Conservation (phyloP, 148 eudicot genomes). For the Cornus controversa region DNA sequence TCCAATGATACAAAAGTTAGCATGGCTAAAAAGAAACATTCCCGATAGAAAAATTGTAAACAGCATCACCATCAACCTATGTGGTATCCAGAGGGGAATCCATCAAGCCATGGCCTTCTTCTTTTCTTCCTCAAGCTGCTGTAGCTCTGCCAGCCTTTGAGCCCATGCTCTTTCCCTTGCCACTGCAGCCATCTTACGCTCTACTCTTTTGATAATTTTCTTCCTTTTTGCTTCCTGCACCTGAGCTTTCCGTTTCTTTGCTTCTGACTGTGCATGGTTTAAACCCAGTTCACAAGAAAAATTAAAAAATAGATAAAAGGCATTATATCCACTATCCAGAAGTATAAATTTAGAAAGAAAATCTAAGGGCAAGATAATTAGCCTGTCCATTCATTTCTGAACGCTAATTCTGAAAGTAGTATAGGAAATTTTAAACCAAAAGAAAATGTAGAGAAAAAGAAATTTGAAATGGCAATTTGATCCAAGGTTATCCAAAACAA, state of each 20-base stretch:
- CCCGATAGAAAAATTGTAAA: not conserved
- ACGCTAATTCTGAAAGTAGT: not conserved
- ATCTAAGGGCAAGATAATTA: not conserved
- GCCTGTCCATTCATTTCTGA: not conserved
- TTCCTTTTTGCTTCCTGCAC: conserved; percentile 78
- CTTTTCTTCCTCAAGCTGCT: conserved; percentile 75
- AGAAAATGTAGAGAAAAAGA: no score
- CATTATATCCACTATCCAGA: not conserved
- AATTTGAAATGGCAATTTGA: not conserved
- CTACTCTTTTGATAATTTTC: conserved; percentile 65
- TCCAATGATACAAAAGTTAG: not conserved
- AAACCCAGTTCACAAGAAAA: conserved; percentile 8
- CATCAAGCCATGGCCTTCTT: conserved; percentile 37
- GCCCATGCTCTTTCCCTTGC: conserved; percentile 98
- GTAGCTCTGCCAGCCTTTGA: conserved; percentile 68
- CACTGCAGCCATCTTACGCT: conserved; percentile 97
- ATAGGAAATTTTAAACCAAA: not conserved
- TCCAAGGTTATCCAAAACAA: not conserved
- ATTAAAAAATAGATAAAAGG: not conserved
- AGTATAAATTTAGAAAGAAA: not conserved
- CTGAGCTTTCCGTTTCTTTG: conserved; percentile 74
- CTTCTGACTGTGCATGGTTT: conserved; percentile 56
- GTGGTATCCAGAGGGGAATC: no score
- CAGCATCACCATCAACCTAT: not conserved
- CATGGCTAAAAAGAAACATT: not conserved